Evolutionary conservation across 2,329 filamentous ascomycete species (phyloP).

Genomic region (Scedosporium apiospermum): DNA sequence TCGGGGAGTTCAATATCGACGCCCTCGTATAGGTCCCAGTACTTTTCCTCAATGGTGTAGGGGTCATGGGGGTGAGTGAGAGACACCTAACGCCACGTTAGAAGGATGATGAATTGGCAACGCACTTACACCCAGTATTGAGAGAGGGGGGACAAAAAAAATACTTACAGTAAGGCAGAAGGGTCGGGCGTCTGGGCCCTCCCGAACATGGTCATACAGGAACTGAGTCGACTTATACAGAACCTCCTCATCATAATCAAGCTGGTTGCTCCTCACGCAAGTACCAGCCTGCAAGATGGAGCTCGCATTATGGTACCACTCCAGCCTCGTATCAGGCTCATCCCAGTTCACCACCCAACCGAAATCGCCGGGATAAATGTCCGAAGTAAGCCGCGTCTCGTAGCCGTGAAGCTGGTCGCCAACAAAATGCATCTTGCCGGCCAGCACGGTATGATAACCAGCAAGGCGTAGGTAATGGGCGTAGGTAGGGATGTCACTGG

Average conservation of each 20-base stretch:
- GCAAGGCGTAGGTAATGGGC: slow-evolving; percentile 79
- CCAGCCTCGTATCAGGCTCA: slow-evolving; percentile 71
- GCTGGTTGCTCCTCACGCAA: slow-evolving; percentile 85
- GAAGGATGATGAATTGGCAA: no score
- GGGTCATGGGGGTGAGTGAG: slow-evolving; percentile 93
- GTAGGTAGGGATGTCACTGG: slow-evolving; percentile 79
- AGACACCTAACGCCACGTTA: slow-evolving; percentile 46
- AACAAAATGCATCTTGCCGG: slow-evolving; percentile 96
- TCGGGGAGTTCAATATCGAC: slow-evolving; percentile 80
- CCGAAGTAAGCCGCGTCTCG: slow-evolving; percentile 83
- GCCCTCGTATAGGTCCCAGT: slow-evolving; percentile 84
- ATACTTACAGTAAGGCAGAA: slow-evolving; percentile 65
- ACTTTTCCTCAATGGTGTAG: slow-evolving; percentile 88
- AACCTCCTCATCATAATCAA: slow-evolving; percentile 94
- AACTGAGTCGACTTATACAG: slow-evolving; percentile 88
- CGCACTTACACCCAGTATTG: no score
- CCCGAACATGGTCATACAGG: slow-evolving; percentile 81
- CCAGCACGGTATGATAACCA: slow-evolving; percentile 83
- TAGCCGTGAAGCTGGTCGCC: slow-evolving; percentile 93
- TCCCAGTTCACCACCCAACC: slow-evolving; percentile 97
- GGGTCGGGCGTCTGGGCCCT: slow-evolving; percentile 61
- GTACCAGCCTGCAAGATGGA: slow-evolving; percentile 84
- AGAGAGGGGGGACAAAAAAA: background rate
- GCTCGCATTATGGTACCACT: slow-evolving; percentile 96
- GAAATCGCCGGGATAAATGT: slow-evolving; percentile 91